A percentile compares a stretch with the other conserved stretches of the same genome.
Conservation (phyloP, 106 monocot species). For the Narthecium ossifragum region DNA sequence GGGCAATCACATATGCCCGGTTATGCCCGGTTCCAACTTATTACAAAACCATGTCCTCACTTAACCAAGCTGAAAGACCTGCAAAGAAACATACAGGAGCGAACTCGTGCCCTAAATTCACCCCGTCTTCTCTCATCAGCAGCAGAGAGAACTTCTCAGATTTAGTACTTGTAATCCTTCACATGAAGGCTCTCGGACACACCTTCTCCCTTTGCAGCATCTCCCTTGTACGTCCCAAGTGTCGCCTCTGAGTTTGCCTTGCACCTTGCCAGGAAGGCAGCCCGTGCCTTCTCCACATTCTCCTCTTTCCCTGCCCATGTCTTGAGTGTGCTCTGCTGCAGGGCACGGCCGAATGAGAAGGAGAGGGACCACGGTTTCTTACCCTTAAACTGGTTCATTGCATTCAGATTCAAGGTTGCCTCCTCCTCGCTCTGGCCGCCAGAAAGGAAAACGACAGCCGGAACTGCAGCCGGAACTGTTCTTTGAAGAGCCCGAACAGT, state of each 20-base stretch:
- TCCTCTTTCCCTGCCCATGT: conserved; percentile 44
- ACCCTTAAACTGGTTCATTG: conserved; percentile 19
- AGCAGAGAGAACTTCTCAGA: no score
- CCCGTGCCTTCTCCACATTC: conserved; percentile 42
- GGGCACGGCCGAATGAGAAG: conserved; percentile 48
- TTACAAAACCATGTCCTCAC: background rate
- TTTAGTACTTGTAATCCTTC: conserved; percentile 28
- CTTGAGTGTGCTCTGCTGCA: conserved; percentile 52
- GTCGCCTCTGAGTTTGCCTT: conserved; percentile 54
- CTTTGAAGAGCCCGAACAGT: conserved; percentile 12
- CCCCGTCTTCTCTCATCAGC: no score
- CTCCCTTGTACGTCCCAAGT: conserved; percentile 33
- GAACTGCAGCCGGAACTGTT: conserved; percentile 6
- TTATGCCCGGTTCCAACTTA: conserved; percentile 8
- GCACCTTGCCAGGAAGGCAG: conserved; percentile 44
- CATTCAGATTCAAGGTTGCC: conserved; percentile 6
- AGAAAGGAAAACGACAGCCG: conserved; percentile 11
- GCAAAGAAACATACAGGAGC: no score
- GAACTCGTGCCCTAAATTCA: no score
- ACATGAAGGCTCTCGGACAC: conserved; percentile 28
- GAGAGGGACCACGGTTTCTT: conserved; percentile 57
- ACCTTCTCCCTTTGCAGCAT: conserved; percentile 23
- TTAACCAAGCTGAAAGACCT: background rate
- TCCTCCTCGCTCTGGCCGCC: conserved; percentile 14
- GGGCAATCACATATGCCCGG: background rate